A percentile compares a stretch with the other conserved stretches of the same genome.
Conservation (phyloP, 2,329 filamentous ascomycete genomes). For the Tolypocladium endophyticum region DNA sequence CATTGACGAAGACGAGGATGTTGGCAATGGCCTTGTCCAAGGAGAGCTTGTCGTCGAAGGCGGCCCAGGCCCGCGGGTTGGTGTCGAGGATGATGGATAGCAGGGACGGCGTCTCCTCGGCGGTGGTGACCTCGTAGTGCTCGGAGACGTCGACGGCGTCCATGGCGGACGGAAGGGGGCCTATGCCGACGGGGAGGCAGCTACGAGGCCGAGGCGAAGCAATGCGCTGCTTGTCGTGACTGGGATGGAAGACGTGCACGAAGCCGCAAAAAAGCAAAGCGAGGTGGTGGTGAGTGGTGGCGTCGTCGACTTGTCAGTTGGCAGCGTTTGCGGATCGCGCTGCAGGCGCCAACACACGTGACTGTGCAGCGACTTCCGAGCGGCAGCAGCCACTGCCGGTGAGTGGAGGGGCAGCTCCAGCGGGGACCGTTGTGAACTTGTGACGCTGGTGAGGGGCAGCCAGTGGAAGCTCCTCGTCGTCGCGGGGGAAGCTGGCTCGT, state of each 20-base stretch:
- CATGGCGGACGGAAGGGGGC: slow-evolving; percentile 27
- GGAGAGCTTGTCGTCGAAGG: slow-evolving; percentile 62
- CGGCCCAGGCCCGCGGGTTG: slow-evolving; percentile 88
- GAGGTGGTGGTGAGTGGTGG: not conserved
- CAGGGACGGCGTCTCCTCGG: slow-evolving; percentile 62
- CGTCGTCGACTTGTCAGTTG: not conserved
- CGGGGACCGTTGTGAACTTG: not conserved
- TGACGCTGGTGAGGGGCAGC: not conserved
- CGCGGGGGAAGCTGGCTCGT: not conserved
- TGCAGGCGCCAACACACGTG: not conserved
- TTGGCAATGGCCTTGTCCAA: slow-evolving; percentile 77
- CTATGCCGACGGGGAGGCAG: slow-evolving; percentile 12
- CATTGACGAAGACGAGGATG: slow-evolving; percentile 92
- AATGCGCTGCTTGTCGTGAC: not conserved
- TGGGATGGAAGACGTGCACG: not conserved
- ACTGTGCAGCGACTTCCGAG: not conserved
- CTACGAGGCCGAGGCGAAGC: slow-evolving; percentile 19
- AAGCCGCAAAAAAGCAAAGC: not conserved
- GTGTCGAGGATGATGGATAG: slow-evolving; percentile 90
- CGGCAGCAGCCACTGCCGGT: not conserved
- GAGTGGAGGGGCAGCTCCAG: not conserved
- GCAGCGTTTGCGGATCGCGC: not conserved
- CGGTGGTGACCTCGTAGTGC: slow-evolving; percentile 46
- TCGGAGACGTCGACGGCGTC: slow-evolving; percentile 45
- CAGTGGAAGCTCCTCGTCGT: not conserved